These are phyloP conservation scores for Cladophialophora exuberans DNA, from an alignment of 2,329 filamentous ascomycete species.

Conservation along the genomic window DNA sequence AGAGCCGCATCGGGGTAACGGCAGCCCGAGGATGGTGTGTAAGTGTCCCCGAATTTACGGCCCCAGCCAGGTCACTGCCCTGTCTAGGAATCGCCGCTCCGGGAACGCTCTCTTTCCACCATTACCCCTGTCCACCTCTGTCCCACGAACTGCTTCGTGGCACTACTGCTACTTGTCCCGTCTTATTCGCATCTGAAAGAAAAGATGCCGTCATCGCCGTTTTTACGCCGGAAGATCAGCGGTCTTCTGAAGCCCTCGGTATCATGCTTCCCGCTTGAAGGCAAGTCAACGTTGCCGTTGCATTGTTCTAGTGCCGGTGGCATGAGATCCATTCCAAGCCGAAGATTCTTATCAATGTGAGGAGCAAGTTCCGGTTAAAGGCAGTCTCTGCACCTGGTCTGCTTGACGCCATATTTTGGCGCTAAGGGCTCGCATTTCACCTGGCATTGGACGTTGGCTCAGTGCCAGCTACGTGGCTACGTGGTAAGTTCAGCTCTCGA, in stretches of 20 bases:
- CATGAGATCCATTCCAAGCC: too few relatives aligned
- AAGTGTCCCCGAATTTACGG: background rate
- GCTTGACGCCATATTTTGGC: conserved; percentile 10
- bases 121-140: background rate
- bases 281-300: too few relatives aligned
- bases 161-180: background rate
- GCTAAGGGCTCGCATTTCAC: conserved; percentile 1
- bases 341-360: too few relatives aligned
- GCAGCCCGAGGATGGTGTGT: background rate
- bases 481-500: conserved; percentile 2
- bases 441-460: conserved; percentile 6
- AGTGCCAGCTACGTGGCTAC: background rate
- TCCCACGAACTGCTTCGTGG: background rate
- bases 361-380: background rate
- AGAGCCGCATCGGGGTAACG: conserved; percentile 13
- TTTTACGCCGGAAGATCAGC: too few relatives aligned
- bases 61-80: background rate
- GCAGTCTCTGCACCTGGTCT: background rate
- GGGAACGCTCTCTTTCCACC: background rate
- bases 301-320: too few relatives aligned
- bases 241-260: conserved; percentile 19
- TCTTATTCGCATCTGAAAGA: background rate
- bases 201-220: background rate
- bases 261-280: conserved; percentile 7
- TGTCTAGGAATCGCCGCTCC: background rate